Percentiles rank a stretch among this genome's conserved stretches.
Conservation (phyloP, 148 eudicot species). For the Chenopodium suecicum region DNA sequence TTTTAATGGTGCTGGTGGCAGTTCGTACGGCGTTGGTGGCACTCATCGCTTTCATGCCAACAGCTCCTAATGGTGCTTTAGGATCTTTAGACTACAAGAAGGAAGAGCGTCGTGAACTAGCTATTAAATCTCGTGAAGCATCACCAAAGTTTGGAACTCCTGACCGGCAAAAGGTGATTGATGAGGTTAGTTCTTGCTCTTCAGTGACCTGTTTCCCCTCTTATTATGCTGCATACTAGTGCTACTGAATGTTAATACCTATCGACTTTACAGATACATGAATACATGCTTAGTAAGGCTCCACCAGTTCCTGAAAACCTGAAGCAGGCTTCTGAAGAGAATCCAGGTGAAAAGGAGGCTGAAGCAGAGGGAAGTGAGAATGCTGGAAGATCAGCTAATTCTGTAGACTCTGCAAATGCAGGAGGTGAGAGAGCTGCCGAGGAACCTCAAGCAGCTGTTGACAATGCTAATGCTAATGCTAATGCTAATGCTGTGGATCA, state of each 20-base stretch:
- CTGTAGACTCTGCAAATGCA: conserved; percentile 32
- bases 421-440: conserved; percentile 41
- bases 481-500: conserved; percentile 33
- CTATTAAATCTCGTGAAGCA: conserved; percentile 81
- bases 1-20: conserved; percentile 33
- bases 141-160: conserved; percentile 78
- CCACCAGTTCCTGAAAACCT: conserved; percentile 65
- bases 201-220: neutral
- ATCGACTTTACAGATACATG: conserved; percentile 62
- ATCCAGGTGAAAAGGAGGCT: conserved; percentile 24
- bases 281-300: conserved; percentile 87
- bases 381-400: conserved; percentile 29
- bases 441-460: conserved; percentile 41
- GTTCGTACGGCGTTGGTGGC: conserved; percentile 97
- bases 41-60: conserved; percentile 97
- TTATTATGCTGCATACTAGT: neutral
- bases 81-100: conserved; percentile 90
- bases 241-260: neutral
- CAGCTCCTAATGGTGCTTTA: conserved; percentile 92
- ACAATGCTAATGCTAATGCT: conserved; percentile 36
- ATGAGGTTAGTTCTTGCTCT: conserved; percentile 57
- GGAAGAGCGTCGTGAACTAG: conserved; percentile 79
- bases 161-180: conserved; percentile 89
- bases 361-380: conserved; percentile 37
- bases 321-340: conserved; percentile 44